Conservation (phyloP, 148 eudicot species). For the Nyssa sinensis region DNA sequence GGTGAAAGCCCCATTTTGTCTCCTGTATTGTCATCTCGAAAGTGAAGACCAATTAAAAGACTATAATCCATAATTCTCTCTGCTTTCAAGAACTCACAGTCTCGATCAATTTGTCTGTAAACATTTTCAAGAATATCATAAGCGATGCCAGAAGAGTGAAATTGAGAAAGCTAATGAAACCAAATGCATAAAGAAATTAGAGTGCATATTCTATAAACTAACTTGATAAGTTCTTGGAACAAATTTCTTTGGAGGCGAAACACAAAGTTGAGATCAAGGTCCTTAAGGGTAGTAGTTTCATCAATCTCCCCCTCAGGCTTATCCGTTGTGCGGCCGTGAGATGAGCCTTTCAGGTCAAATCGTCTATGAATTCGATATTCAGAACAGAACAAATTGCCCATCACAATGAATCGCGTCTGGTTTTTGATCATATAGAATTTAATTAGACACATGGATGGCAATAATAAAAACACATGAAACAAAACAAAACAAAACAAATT, state of each 20-base stretch:
- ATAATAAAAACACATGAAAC: neutral
- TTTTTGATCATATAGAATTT: too few relatives aligned
- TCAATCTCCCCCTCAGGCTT: slow-evolving; percentile 73
- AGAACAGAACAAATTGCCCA: slow-evolving; percentile 82
- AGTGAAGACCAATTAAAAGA: slow-evolving; percentile 76
- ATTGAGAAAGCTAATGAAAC: neutral
- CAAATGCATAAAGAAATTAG: neutral
- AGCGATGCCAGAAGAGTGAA: neutral
- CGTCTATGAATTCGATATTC: slow-evolving; percentile 78
- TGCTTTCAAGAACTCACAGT: slow-evolving; percentile 77
- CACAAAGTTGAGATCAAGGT: slow-evolving; percentile 71
- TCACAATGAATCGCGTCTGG: slow-evolving; percentile 75
- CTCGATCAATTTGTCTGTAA: slow-evolving; percentile 72
- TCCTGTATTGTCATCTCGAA: slow-evolving; percentile 65
- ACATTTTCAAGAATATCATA: slow-evolving; percentile 5
- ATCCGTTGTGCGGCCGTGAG: slow-evolving; percentile 72
- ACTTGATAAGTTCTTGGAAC: slow-evolving; percentile 83
- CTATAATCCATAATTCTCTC: slow-evolving; percentile 88
- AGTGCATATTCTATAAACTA: slow-evolving; percentile 16
- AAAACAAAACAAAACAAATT: neutral
- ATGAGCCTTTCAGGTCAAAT: slow-evolving; percentile 80
- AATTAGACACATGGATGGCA: neutral
- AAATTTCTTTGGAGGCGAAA: slow-evolving; percentile 69
- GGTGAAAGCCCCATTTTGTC: slow-evolving; percentile 81
- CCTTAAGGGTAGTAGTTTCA: slow-evolving; percentile 85